Conservation (phyloP, 2,329 filamentous ascomycete genomes). For the Cadophora gregata region DNA sequence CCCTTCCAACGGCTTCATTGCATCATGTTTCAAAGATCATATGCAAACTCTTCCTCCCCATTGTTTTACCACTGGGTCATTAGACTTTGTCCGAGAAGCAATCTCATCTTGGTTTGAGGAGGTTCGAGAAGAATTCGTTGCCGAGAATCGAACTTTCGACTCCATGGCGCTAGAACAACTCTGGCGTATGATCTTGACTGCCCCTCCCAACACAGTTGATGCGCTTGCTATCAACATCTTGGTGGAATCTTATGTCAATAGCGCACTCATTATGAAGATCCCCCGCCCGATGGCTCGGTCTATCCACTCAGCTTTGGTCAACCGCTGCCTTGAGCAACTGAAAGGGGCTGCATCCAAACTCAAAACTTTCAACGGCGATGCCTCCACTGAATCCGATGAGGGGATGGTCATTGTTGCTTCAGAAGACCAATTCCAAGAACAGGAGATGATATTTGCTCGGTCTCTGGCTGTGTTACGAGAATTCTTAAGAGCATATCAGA, state of each 20-base stretch:
- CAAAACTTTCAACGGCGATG: conserved; percentile 54
- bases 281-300: conserved; percentile 57
- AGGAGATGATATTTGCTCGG: conserved; percentile 69
- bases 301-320: conserved; percentile 73
- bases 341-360: conserved; percentile 65
- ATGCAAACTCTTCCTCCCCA: conserved; percentile 62
- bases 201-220: conserved; percentile 69
- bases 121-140: conserved; percentile 52
- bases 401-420: conserved; percentile 57
- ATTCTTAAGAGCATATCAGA: conserved; percentile 70
- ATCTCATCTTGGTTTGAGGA: conserved; percentile 58
- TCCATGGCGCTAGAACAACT: conserved; percentile 70
- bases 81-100: conserved; percentile 65
- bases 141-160: conserved; percentile 58
- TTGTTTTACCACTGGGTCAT: conserved; percentile 65
- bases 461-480: conserved; percentile 72
- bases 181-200: conserved; percentile 82
- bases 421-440: conserved; percentile 55
- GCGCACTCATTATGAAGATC: conserved; percentile 55
- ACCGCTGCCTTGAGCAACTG: conserved; percentile 75
- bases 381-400: conserved; percentile 54
- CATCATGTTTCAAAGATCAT: conserved; percentile 59
- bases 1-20: conserved; percentile 58
- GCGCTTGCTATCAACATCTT: conserved; percentile 71
- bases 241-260: conserved; percentile 75